Evolutionary conservation across 768 basidiomycete genomes (phyloP).

Genomic region (Candolleomyces eurysporus): DNA sequence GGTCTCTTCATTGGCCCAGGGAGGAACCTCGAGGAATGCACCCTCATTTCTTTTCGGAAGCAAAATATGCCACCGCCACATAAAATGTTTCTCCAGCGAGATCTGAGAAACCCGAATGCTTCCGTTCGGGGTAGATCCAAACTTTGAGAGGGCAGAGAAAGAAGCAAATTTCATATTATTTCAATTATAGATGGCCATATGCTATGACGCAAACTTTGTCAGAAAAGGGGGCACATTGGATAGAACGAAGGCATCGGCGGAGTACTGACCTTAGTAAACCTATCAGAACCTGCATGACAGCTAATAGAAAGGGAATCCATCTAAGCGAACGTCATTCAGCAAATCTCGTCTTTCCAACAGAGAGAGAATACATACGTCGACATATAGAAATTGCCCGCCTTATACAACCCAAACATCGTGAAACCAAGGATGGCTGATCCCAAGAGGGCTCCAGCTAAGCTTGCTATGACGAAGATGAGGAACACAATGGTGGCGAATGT

Average conservation of each 20-base stretch:
- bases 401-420: constrained; percentile 42
- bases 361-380: constrained; percentile 39
- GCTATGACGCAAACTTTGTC: constrained; percentile 18
- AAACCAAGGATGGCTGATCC: constrained; percentile 47
- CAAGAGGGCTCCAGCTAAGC: constrained; percentile 44
- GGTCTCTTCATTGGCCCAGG: too few species aligned
- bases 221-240: neutral
- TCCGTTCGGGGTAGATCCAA: neutral
- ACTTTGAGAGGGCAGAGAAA: neutral
- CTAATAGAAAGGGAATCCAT: constrained; percentile 48
- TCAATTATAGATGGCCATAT: constrained; percentile 47
- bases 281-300: constrained; percentile 39
- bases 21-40: too few species aligned
- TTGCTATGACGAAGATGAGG: constrained; percentile 37
- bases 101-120: neutral
- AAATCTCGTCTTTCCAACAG: neutral
- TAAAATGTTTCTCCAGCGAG: too few species aligned
- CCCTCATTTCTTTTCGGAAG: too few species aligned
- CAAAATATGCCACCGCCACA: too few species aligned
- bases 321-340: constrained; percentile 18
- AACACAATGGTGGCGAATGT: constrained; percentile 48
- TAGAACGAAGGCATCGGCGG: neutral
- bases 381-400: constrained; percentile 45
- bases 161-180: constrained; percentile 28
- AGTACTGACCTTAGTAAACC: constrained; percentile 37